Conservation (phyloP, 208 protist species). For the Leptomonas pyrrhocoris region DNA sequence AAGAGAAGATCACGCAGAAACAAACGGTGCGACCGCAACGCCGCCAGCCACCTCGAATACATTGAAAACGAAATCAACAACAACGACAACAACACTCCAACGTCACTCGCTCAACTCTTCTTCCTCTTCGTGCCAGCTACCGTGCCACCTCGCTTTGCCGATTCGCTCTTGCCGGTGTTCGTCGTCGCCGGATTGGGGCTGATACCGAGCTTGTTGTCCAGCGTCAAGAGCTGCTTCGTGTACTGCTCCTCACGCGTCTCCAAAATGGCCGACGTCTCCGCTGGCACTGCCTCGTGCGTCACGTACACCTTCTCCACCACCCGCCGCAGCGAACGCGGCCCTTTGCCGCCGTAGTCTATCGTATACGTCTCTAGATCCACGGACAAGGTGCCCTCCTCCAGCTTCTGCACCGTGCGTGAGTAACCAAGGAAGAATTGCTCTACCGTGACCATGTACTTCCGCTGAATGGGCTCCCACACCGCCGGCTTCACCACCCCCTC, state of each 20-base stretch:
- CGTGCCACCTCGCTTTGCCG: constrained; percentile 10
- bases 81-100: background rate
- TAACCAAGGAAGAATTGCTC: constrained; percentile 78
- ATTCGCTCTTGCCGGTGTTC: background rate
- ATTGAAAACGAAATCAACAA: no score
- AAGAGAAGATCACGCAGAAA: no score
- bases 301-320: constrained; percentile 52
- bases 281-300: constrained; percentile 47
- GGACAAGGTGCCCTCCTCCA: constrained; percentile 50
- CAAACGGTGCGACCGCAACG: no score
- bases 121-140: constrained; percentile 9
- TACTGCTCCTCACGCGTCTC: constrained; percentile 27
- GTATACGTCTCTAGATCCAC: constrained; percentile 64
- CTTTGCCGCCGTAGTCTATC: constrained; percentile 81
- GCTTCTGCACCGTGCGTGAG: constrained; percentile 46
- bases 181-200: constrained; percentile 8
- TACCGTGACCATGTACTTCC: constrained; percentile 58
- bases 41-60: no score
- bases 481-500: constrained; percentile 82
- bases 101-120: background rate
- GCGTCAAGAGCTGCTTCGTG: constrained; percentile 34
- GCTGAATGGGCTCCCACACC: constrained; percentile 74
- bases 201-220: constrained; percentile 50
- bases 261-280: constrained; percentile 32
- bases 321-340: constrained; percentile 73